Evolutionary conservation across 345 rosid species (phyloP), one percentile per base, ranked within the genome.

Genomic region (Excoecaria cochinchinensis): DNA sequence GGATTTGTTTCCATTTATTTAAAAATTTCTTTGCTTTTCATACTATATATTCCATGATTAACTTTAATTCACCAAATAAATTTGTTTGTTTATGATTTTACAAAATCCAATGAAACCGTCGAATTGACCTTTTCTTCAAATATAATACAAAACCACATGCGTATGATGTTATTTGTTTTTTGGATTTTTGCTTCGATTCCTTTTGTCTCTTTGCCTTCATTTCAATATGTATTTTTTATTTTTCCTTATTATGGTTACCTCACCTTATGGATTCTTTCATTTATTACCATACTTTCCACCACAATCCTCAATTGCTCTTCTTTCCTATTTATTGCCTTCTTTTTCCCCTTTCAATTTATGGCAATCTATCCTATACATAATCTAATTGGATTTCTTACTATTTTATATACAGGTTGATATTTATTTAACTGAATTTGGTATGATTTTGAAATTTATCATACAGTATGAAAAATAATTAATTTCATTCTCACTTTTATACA

Each of bases 21-120:
- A 4, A 59, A 21, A 59, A n/a, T 21, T 59, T 14, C 5, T 5
- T 31, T 13, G 6, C 3, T 69, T 36, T 31, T 3, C 21, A 17
- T 25, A 0, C 11, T 52, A 7, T 10, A 16, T 56, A 16, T 56
- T 56, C 73, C 74, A 21, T 63, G 17, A 6, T 13, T 36, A 69
- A 48, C 19, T 24, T 15, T 17, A 25, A 48, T 46, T 60, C 25
- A 69, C 69, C 73, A 76, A 61, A 61, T 48, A 5, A 31, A 59
- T 76, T 67, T 69, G 60, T 69, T 31, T 48, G 57, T 44, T 58
- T 47, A 13, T 58, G 0, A 48, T 31, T 31, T 31, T 38, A 48
- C 59, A 60, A 76, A 76, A n/a, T 48, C 60, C 69, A 50, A 69
- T 69, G 79, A 69, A 69, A 76, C 74, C 79, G 69, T 60, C 79